A percentile compares a stretch with the other conserved stretches of the same genome.
Conservation (phyloP, 257 asterid genomes). For the Solanum infundibuliforme region DNA sequence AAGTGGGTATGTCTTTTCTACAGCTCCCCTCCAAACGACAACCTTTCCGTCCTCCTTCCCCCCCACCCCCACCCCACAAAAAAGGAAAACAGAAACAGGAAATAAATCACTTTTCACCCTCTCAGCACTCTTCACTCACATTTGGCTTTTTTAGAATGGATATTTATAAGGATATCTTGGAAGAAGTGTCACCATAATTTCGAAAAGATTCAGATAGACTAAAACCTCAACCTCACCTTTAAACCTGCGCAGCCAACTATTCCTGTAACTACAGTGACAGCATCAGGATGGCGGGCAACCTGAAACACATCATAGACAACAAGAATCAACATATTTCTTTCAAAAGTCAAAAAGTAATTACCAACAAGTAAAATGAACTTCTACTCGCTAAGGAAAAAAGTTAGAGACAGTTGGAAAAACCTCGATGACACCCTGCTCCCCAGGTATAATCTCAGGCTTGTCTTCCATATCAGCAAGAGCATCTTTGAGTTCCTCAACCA, state of each 20-base stretch:
- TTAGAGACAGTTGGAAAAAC: conserved; percentile 22
- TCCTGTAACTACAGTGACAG: conserved; percentile 91
- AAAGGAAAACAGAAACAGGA: not conserved
- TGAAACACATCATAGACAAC: conserved; percentile 13
- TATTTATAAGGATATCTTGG: not conserved
- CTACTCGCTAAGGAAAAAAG: not conserved
- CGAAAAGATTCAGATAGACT: not conserved
- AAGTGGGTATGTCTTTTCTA: not conserved
- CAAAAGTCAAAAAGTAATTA: not conserved
- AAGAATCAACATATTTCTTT: not conserved
- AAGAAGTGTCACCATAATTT: not conserved
- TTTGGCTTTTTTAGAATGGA: not conserved
- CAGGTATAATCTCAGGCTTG: conserved; percentile 92
- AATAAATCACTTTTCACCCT: not conserved
- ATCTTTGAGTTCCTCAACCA: conserved; percentile 70
- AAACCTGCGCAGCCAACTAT: conserved; percentile 98
- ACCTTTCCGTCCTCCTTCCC: not conserved
- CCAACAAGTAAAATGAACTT: not conserved
- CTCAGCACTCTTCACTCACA: not conserved
- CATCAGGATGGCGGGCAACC: conserved; percentile 99
- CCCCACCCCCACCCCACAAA: not conserved
- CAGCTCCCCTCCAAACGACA: not conserved
- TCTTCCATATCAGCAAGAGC: conserved; percentile 69
- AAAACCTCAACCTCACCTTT: conserved; percentile 36
- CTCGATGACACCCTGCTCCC: conserved; percentile 90